These are phyloP conservation scores for Moesziomyces sp. DNA, from an alignment of 1,284 basidiomycete species.

Conservation along the genomic window DNA sequence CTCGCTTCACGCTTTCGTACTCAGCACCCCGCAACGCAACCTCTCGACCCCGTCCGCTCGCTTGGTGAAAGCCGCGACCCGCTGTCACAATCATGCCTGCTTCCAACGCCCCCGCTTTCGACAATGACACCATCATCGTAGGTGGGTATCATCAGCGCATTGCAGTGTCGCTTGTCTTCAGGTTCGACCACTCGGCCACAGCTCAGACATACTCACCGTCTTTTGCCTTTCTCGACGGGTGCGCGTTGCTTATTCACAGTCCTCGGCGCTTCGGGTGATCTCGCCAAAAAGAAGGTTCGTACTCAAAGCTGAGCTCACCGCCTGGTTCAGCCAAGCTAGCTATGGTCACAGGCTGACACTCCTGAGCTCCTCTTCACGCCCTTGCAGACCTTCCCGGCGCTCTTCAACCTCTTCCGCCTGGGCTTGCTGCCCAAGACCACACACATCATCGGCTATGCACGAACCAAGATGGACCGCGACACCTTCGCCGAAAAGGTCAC, in stretches of 20 bases:
- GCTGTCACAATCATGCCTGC: conserved; percentile 29
- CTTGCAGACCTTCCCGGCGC: conserved; percentile 62
- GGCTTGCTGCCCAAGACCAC: conserved; percentile 58
- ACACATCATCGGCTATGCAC: conserved; percentile 68
- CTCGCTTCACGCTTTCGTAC: too few relatives aligned
- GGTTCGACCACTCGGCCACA: too few relatives aligned
- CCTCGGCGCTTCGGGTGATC: conserved; percentile 94
- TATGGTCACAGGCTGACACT: not conserved
- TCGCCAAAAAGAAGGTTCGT: conserved; percentile 96
- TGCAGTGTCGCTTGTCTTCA: not conserved
- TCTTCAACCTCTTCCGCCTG: conserved; percentile 63
- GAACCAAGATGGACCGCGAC: conserved; percentile 66
- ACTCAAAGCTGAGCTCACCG: too few relatives aligned
- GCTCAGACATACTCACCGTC: too few relatives aligned
- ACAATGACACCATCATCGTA: conserved; percentile 62
- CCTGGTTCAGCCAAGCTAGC: not conserved
- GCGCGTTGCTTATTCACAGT: conserved; percentile 71
- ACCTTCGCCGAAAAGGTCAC: conserved; percentile 64
- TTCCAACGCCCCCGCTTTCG: conserved; percentile 48
- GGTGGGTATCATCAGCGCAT: conserved; percentile 43
- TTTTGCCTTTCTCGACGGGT: too few relatives aligned
- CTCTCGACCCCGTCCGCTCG: not conserved
- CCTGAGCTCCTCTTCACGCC: too few relatives aligned
- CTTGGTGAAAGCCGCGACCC: not conserved
- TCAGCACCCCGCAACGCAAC: too few relatives aligned